Percentiles rank a stretch among this genome's conserved stretches.
Conservation (phyloP, 306 rosid species). For the Lotus japonicus region DNA sequence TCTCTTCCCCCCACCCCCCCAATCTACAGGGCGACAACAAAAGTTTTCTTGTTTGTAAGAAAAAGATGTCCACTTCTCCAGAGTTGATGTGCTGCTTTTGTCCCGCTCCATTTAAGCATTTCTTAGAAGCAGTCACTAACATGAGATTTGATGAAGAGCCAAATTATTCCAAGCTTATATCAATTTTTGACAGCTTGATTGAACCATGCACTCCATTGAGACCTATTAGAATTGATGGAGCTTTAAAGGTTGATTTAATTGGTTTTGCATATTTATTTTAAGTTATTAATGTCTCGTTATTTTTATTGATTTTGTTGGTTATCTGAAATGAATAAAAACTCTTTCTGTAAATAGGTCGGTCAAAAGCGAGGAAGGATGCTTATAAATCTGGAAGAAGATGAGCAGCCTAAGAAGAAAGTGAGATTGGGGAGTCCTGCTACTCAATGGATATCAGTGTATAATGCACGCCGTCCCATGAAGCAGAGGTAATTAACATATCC, state of each 20-base stretch:
- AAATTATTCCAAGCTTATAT: conserved; percentile 75
- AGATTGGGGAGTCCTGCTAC: conserved; percentile 89
- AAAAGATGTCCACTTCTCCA: conserved; percentile 85
- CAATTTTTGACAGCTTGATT: conserved; percentile 74
- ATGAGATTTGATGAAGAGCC: conserved; percentile 97
- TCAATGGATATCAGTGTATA: conserved; percentile 93
- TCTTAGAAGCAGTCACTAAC: conserved; percentile 80
- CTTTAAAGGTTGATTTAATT: conserved; percentile 57
- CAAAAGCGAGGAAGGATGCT: conserved; percentile 81
- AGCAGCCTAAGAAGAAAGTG: conserved; percentile 92
- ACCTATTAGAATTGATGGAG: conserved; percentile 91
- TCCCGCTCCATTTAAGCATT: conserved; percentile 82
- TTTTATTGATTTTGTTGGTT: background rate
- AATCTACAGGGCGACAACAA: conserved; percentile 86
- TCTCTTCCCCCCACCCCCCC: background rate
- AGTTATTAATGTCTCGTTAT: background rate
- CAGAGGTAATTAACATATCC: conserved; percentile 56
- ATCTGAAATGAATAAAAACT: conserved; percentile 2
- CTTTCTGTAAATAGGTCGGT: conserved; percentile 55
- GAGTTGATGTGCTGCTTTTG: conserved; percentile 90
- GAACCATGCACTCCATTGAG: conserved; percentile 66
- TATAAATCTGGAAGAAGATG: conserved; percentile 80
- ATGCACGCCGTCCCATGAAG: conserved; percentile 94
- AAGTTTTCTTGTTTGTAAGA: conserved; percentile 93
- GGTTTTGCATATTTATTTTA: background rate